phyloP scores from a whole-genome alignment of 768 basidiomycete genomes.

The Mycena pura region DNA sequence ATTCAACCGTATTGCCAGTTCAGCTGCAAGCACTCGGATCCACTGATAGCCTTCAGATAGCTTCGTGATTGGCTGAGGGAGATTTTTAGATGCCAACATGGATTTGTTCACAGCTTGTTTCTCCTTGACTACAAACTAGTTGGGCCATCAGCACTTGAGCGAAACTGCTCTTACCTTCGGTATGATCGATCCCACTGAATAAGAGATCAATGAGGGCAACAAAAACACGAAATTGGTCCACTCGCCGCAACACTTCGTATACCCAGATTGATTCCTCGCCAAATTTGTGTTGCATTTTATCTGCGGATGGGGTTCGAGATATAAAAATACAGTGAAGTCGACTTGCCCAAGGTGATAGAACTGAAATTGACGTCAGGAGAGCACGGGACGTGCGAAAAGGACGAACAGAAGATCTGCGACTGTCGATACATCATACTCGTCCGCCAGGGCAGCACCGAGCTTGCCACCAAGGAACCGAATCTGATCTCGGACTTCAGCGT shows the following conservation, averaged over 20 bases:
- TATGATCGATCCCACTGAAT: slow-evolving; percentile 18
- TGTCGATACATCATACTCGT: slow-evolving; percentile 87
- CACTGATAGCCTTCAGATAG: slow-evolving; percentile 84
- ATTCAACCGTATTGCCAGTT: slow-evolving; percentile 82
- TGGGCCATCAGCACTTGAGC: not conserved
- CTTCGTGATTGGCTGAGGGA: slow-evolving; percentile 78
- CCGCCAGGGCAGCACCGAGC: slow-evolving; percentile 84
- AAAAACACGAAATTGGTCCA: slow-evolving; percentile 1
- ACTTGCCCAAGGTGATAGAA: slow-evolving; percentile 61
- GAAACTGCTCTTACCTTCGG: not conserved
- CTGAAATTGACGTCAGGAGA: slow-evolving; percentile 31
- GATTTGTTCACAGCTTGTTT: slow-evolving; percentile 83
- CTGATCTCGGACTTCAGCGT: slow-evolving; percentile 43
- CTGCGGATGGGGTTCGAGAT: slow-evolving; percentile 44
- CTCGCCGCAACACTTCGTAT: slow-evolving; percentile 86
- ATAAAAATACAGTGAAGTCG: not conserved
- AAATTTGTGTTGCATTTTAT: slow-evolving; percentile 81
- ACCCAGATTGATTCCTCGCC: slow-evolving; percentile 90
- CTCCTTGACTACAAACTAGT: slow-evolving; percentile 72
- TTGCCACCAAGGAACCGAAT: slow-evolving; percentile 97
- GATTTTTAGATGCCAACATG: slow-evolving; percentile 97
- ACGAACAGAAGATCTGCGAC: slow-evolving; percentile 90
- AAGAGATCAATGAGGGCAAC: slow-evolving; percentile 3
- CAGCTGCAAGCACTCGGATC: slow-evolving; percentile 91
- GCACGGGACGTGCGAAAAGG: not conserved